Conservation (phyloP, 2,329 filamentous ascomycete species). For the Phoma sp. region DNA sequence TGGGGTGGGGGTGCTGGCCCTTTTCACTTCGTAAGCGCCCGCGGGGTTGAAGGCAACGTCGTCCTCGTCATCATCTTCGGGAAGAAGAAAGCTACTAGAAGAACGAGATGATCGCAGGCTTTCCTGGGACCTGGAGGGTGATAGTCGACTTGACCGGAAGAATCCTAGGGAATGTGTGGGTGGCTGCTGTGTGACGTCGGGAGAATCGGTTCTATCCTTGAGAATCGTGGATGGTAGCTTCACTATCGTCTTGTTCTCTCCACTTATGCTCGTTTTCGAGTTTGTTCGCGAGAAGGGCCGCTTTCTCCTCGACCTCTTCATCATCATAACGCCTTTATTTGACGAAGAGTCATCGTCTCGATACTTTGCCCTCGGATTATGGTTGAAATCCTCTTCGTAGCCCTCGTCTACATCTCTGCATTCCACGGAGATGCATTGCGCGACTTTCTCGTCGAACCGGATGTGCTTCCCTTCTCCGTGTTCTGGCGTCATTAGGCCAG, state of each 20-base stretch:
- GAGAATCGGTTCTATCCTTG: slow-evolving; percentile 81
- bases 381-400: slow-evolving; percentile 58
- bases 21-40: slow-evolving; percentile 43
- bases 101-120: slow-evolving; percentile 76
- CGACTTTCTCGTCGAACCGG: slow-evolving; percentile 94
- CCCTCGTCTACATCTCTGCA: slow-evolving; percentile 79
- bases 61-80: slow-evolving; percentile 62
- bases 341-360: slow-evolving; percentile 64
- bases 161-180: slow-evolving; percentile 52
- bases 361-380: slow-evolving; percentile 48
- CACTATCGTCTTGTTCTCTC: slow-evolving; percentile 81
- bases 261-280: slow-evolving; percentile 60
- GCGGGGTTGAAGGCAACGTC: slow-evolving; percentile 56
- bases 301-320: slow-evolving; percentile 68
- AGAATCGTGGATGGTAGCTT: slow-evolving; percentile 86
- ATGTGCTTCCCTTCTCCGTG: slow-evolving; percentile 79
- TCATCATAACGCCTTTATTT: slow-evolving; percentile 81
- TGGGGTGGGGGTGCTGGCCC: slow-evolving; percentile 46
- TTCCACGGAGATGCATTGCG: slow-evolving; percentile 94
- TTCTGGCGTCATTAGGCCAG: slow-evolving; percentile 71
- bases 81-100: slow-evolving; percentile 70
- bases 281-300: slow-evolving; percentile 61
- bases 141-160: slow-evolving; percentile 58
- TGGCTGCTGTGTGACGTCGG: slow-evolving; percentile 67
- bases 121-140: slow-evolving; percentile 82